Conservation (phyloP, 176 grass and related monocot genomes). For the Triticum dicoccoides region DNA sequence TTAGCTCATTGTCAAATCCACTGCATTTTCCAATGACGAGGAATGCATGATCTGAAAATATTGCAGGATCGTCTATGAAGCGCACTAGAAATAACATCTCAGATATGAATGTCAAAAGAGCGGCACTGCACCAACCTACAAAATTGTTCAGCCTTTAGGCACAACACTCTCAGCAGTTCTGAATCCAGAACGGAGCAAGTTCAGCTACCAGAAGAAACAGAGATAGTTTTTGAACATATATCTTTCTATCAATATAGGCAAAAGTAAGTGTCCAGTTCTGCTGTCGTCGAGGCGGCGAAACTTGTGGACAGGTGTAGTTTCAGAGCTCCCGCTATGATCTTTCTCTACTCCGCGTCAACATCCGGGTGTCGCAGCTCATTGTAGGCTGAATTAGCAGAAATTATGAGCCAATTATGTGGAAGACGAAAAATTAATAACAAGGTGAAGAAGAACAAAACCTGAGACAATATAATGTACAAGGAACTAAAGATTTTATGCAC, state of each 20-base stretch:
- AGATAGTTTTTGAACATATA: neutral
- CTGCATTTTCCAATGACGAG: too few species aligned
- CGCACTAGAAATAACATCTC: too few species aligned
- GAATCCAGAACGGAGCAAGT: neutral
- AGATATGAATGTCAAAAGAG: too few species aligned
- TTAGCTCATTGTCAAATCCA: too few species aligned
- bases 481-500: too few species aligned
- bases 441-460: neutral
- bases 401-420: neutral
- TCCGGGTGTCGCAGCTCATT: neutral
- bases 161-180: too few species aligned
- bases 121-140: too few species aligned
- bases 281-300: neutral
- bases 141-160: too few species aligned
- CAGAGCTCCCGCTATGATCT: neutral
- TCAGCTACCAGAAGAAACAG: too few species aligned
- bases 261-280: neutral
- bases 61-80: too few species aligned
- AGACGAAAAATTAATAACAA: neutral
- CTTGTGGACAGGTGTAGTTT: neutral
- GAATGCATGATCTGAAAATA: too few species aligned
- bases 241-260: neutral
- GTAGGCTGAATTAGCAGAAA: neutral
- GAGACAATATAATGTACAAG: too few species aligned
- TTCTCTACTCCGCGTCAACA: neutral